Conservation (phyloP, 2,329 filamentous ascomycete genomes). For the Dendrostoma leiphaemia region DNA sequence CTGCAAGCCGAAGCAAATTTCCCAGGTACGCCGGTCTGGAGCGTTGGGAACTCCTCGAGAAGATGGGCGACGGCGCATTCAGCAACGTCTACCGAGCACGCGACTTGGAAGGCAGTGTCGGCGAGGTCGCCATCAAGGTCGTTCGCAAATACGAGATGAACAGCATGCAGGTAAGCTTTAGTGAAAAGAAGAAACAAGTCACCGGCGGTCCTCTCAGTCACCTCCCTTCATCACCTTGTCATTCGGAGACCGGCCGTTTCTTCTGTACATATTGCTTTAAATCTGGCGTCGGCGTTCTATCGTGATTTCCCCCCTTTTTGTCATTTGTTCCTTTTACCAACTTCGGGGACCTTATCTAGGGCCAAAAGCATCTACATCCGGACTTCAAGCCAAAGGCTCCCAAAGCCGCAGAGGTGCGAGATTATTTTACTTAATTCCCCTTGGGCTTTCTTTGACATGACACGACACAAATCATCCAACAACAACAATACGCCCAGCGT, state of each 20-base stretch:
- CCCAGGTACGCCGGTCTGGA: slow-evolving; percentile 83
- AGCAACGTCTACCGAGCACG: slow-evolving; percentile 94
- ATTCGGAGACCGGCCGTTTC: slow-evolving; percentile 17
- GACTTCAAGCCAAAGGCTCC: slow-evolving; percentile 86
- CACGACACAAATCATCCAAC: background rate
- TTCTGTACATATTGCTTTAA: slow-evolving; percentile 27
- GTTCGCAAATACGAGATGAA: slow-evolving; percentile 99
- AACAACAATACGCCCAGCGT: slow-evolving; percentile 12
- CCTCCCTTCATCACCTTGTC: background rate
- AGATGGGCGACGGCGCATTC: slow-evolving; percentile 99
- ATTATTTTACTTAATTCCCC: slow-evolving; percentile 39
- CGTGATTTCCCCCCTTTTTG: slow-evolving; percentile 23
- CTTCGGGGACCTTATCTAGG: slow-evolving; percentile 59
- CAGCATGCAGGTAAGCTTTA: slow-evolving; percentile 89
- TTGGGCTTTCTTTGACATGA: slow-evolving; percentile 25
- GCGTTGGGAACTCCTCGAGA: slow-evolving; percentile 82
- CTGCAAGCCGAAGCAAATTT: slow-evolving; percentile 79
- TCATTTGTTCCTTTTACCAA: slow-evolving; percentile 49
- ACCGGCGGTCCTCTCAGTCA: slow-evolving; percentile 6
- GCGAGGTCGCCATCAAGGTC: slow-evolving; percentile 95
- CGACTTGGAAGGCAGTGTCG: slow-evolving; percentile 68
- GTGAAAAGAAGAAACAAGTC: too few species aligned
- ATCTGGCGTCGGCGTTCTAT: slow-evolving; percentile 22
- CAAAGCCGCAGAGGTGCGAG: slow-evolving; percentile 95
- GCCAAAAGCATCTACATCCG: slow-evolving; percentile 89